Evolutionary conservation across 2,329 filamentous ascomycete species (phyloP).

Genomic region (Neonectria punicea): DNA sequence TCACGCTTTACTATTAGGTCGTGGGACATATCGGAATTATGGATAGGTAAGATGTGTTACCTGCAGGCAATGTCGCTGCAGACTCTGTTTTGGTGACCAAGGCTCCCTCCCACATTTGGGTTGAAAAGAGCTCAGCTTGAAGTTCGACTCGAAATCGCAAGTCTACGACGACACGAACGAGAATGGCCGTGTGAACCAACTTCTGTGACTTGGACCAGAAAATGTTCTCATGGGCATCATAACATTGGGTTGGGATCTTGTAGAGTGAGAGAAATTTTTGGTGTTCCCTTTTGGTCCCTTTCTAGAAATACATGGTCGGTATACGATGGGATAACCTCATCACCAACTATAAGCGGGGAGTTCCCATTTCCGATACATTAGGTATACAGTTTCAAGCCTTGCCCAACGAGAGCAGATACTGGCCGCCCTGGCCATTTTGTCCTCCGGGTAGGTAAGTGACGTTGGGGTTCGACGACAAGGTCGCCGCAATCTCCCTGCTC

Average conservation of each 20-base stretch:
- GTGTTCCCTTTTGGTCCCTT: conserved; percentile 38
- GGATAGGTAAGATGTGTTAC: background rate
- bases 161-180: background rate
- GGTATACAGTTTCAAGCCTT: conserved; percentile 47
- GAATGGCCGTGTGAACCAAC: background rate
- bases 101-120: background rate
- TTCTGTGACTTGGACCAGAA: background rate
- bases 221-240: background rate
- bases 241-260: background rate
- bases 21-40: background rate
- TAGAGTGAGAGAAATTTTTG: conserved; percentile 41
- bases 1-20: background rate
- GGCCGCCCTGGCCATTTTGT: conserved; percentile 64
- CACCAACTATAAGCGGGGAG: conserved; percentile 50
- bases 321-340: conserved; percentile 39
- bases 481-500: conserved; percentile 93
- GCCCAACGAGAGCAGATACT: conserved; percentile 65
- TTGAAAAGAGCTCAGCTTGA: background rate
- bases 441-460: conserved; percentile 91
- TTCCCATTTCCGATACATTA: conserved; percentile 38
- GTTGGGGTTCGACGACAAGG: conserved; percentile 89
- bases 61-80: background rate
- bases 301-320: conserved; percentile 52
- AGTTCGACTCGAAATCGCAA: background rate
- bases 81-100: background rate